Conservation (phyloP, 805 yeast genomes). For the Metschnikowia bowlesiae region DNA sequence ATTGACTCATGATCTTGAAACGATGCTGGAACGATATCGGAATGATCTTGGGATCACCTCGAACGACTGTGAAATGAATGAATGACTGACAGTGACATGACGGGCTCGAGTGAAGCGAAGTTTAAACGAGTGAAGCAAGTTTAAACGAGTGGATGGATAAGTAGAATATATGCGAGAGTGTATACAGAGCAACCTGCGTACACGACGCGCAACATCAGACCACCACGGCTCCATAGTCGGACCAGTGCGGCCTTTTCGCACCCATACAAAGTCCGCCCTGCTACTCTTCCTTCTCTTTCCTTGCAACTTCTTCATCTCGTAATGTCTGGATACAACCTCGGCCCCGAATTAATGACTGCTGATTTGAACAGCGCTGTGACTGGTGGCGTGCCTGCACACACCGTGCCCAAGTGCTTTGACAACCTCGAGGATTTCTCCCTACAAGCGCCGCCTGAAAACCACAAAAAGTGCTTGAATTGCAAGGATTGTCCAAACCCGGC, state of each 20-base stretch:
- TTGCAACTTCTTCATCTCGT: background rate
- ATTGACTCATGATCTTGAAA: no score
- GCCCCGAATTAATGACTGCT: no score
- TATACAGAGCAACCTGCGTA: background rate
- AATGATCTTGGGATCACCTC: no score
- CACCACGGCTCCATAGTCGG: constrained; percentile 4
- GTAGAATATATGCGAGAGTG: background rate
- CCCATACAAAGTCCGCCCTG: constrained; percentile 1
- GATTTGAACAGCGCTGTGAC: background rate
- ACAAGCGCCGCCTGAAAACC: background rate
- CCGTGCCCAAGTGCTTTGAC: background rate
- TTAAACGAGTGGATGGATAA: background rate
- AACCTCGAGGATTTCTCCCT: background rate
- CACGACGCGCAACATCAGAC: constrained; percentile 2
- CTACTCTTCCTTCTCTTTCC: background rate
- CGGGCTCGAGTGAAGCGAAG: no score
- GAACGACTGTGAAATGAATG: no score
- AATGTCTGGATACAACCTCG: background rate
- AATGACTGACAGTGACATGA: no score
- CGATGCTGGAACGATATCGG: no score
- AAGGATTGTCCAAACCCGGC: constrained; percentile 2
- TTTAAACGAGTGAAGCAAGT: background rate
- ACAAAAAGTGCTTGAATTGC: background rate
- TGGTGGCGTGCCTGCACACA: background rate
- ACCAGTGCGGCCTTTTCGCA: constrained; percentile 3